Percentiles rank a stretch among this genome's conserved stretches.
Conservation (phyloP, 495 filamentous ascomycete species). For the Lentithecium fluviatile region DNA sequence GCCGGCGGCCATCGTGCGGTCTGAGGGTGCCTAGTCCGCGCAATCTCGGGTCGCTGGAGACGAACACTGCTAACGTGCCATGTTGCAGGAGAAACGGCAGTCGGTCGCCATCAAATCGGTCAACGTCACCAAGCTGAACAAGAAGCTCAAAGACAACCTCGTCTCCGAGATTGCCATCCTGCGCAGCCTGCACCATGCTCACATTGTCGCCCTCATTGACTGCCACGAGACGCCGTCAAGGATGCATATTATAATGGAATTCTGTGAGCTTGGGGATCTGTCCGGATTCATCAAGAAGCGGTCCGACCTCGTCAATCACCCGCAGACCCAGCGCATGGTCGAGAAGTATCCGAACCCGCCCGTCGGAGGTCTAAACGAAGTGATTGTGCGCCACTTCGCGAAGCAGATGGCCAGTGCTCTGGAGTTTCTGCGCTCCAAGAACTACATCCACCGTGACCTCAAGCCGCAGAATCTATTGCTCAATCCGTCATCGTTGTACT, state of each 20-base stretch:
- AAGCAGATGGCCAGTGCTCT: conserved; percentile 94
- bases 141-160: conserved; percentile 93
- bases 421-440: conserved; percentile 76
- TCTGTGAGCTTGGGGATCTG: conserved; percentile 90
- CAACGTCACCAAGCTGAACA: conserved; percentile 81
- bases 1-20: background rate
- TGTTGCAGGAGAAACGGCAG: conserved; percentile 53
- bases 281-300: conserved; percentile 94
- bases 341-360: conserved; percentile 82
- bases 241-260: conserved; percentile 98
- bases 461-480: conserved; percentile 96
- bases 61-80: conserved; percentile 30
- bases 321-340: conserved; percentile 78
- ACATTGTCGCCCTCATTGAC: conserved; percentile 94
- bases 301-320: conserved; percentile 70
- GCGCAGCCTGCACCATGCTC: conserved; percentile 86
- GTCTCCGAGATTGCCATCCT: conserved; percentile 93
- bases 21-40: background rate
- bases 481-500: conserved; percentile 74
- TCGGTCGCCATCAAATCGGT: conserved; percentile 95
- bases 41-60: background rate
- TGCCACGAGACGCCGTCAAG: conserved; percentile 81
- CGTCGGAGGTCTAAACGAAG: conserved; percentile 84
- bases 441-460: conserved; percentile 93
- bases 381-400: conserved; percentile 89